Evolutionary conservation across 345 rosid species (phyloP).

Genomic region (Eucalyptus sideroxylon): DNA sequence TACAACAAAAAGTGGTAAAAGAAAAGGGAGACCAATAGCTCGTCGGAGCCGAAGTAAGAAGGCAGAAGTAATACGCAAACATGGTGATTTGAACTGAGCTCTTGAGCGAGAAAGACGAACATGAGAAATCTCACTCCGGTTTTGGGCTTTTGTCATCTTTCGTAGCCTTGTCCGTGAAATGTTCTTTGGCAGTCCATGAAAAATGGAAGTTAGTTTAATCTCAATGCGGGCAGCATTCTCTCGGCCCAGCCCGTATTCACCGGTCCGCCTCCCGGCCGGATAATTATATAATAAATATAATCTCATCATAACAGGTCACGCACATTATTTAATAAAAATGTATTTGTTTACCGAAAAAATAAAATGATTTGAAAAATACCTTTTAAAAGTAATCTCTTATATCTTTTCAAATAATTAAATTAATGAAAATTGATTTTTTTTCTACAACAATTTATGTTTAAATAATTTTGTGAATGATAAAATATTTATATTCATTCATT

Average conservation of each 20-base stretch:
- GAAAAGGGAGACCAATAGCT: neutral
- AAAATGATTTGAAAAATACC: neutral
- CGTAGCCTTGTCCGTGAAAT: accelerated
- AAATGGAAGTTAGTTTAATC: neutral
- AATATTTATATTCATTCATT: too few relatives aligned
- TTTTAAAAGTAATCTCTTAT: too few relatives aligned
- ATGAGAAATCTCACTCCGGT: neutral
- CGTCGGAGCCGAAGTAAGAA: neutral
- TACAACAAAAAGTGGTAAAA: neutral
- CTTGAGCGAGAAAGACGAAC: neutral
- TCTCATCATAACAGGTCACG: neutral
- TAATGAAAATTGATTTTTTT: neutral
- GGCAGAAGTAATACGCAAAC: neutral
- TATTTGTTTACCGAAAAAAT: neutral
- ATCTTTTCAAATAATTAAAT: neutral
- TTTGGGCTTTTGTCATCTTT: neutral
- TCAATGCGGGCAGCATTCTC: neutral
- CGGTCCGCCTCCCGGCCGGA: neutral
- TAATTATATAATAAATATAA: neutral
- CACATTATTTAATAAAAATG: neutral
- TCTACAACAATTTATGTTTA: accelerated
- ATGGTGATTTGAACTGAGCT: neutral
- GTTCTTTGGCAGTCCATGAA: neutral
- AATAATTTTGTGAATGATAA: neutral
- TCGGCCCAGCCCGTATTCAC: neutral